Evolutionary conservation across 2,329 filamentous ascomycete genomes (phyloP).

Genomic region (Diaporthe citri): DNA sequence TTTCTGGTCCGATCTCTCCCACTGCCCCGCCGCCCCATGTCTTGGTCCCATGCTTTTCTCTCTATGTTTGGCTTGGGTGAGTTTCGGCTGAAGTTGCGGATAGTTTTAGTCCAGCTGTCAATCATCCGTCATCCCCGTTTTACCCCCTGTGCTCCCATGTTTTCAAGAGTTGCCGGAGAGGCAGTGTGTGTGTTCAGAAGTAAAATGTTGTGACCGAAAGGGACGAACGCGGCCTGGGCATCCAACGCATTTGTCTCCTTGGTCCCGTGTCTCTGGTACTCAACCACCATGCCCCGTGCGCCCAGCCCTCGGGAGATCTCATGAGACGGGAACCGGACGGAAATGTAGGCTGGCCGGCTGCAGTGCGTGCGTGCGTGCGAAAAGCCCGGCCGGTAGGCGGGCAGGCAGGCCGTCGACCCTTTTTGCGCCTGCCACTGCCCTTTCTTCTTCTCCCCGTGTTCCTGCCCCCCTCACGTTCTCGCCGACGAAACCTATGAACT

Average conservation of each 20-base stretch:
- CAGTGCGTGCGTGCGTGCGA: conserved; percentile 29
- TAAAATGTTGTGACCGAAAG: not conserved
- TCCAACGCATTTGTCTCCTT: conserved; percentile 16
- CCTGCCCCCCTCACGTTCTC: conserved; percentile 9
- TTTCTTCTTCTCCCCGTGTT: conserved; percentile 10
- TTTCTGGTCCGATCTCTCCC: conserved; percentile 24
- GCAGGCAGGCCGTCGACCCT: not conserved
- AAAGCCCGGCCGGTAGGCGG: conserved; percentile 36
- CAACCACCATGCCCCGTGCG: conserved; percentile 20
- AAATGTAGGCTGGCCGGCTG: conserved; percentile 36
- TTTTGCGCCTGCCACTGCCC: not conserved
- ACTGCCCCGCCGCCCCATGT: conserved; percentile 22
- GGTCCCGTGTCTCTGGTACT: conserved; percentile 27
- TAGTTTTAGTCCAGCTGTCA: conserved; percentile 29
- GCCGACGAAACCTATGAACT: not conserved
- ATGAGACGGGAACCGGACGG: conserved; percentile 35
- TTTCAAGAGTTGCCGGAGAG: not conserved
- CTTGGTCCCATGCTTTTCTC: conserved; percentile 34
- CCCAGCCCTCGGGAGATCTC: conserved; percentile 23
- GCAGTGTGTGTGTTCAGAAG: not conserved
- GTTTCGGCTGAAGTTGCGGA: conserved; percentile 39
- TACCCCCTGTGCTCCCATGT: not conserved
- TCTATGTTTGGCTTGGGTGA: conserved; percentile 27
- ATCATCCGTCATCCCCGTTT: conserved; percentile 5
- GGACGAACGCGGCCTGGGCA: not conserved